These are phyloP conservation scores for Lichtheimia corymbifera DNA, from an alignment of 371 early-diverging fungal genomes.

Conservation along the genomic window DNA sequence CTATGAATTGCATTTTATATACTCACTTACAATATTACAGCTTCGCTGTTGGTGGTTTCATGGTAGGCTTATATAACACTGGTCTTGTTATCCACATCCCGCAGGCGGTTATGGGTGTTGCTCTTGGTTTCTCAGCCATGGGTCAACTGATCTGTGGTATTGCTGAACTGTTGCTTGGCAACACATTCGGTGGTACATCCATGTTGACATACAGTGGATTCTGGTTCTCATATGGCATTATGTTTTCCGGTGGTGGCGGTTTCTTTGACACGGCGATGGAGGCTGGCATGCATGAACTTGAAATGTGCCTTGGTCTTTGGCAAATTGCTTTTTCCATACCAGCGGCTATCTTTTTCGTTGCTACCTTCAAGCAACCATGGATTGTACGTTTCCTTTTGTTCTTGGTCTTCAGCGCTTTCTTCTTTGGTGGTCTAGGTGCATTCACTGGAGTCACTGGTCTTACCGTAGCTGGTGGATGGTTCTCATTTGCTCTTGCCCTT, in stretches of 20 bases:
- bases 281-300: slow-evolving; percentile 21
- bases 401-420: slow-evolving; percentile 41
- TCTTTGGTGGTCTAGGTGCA: slow-evolving; percentile 34
- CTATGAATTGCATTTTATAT: too few relatives aligned
- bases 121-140: slow-evolving; percentile 38
- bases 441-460: slow-evolving; percentile 17
- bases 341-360: slow-evolving; percentile 37
- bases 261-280: slow-evolving; percentile 23
- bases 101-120: slow-evolving; percentile 37
- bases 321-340: slow-evolving; percentile 35
- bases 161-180: slow-evolving; percentile 29
- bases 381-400: slow-evolving; percentile 33
- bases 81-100: slow-evolving; percentile 32
- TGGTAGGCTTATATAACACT: slow-evolving; percentile 33
- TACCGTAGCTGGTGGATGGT: slow-evolving; percentile 33
- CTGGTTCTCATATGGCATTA: slow-evolving; percentile 41
- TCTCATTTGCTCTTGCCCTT: slow-evolving; percentile 32
- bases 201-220: slow-evolving; percentile 43
- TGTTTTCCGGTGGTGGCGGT: slow-evolving; percentile 38
- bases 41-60: slow-evolving; percentile 37
- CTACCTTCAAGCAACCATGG: slow-evolving; percentile 37
- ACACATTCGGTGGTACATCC: slow-evolving; percentile 40
- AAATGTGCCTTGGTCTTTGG: slow-evolving; percentile 31
- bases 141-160: slow-evolving; percentile 42
- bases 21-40: too few relatives aligned